These are phyloP conservation scores for Cystofilobasidium ferigula DNA, from an alignment of 768 basidiomycete species.

Conservation along the genomic window DNA sequence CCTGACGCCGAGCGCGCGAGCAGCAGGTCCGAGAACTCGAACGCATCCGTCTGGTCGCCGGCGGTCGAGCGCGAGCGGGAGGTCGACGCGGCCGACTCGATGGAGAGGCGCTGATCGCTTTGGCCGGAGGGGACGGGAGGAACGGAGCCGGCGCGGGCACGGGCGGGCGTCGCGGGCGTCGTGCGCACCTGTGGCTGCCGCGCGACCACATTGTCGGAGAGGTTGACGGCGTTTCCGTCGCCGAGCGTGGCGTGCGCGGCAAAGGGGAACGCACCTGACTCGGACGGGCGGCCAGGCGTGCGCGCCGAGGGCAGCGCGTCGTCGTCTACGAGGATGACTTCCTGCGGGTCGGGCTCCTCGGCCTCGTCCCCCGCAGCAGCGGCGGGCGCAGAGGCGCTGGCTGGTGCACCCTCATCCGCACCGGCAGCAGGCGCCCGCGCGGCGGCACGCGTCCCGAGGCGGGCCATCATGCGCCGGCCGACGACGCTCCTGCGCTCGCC, in stretches of 20 bases:
- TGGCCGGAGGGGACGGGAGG: background rate
- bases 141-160: background rate
- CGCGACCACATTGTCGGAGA: background rate
- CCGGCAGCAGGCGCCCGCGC: constrained; percentile 20
- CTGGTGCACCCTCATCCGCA: too few relatives aligned
- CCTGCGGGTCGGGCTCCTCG: too few relatives aligned
- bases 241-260: too few relatives aligned
- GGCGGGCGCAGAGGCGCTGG: too few relatives aligned
- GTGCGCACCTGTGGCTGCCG: background rate
- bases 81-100: constrained; percentile 12
- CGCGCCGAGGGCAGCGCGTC: background rate
- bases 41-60: constrained; percentile 22
- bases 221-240: background rate
- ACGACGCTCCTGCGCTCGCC: constrained; percentile 38
- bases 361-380: too few relatives aligned
- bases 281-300: constrained; percentile 9
- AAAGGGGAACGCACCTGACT: background rate
- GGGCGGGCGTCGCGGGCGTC: background rate
- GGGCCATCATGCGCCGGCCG: constrained; percentile 38
- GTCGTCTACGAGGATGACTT: background rate
- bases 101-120: background rate
- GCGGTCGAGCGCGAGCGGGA: background rate
- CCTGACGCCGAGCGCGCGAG: too few relatives aligned
- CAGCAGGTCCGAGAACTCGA: constrained; percentile 24
- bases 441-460: constrained; percentile 34